Conservation (phyloP, 352 stramenopile genomes). For the Globisporangium sylvaticum region DNA sequence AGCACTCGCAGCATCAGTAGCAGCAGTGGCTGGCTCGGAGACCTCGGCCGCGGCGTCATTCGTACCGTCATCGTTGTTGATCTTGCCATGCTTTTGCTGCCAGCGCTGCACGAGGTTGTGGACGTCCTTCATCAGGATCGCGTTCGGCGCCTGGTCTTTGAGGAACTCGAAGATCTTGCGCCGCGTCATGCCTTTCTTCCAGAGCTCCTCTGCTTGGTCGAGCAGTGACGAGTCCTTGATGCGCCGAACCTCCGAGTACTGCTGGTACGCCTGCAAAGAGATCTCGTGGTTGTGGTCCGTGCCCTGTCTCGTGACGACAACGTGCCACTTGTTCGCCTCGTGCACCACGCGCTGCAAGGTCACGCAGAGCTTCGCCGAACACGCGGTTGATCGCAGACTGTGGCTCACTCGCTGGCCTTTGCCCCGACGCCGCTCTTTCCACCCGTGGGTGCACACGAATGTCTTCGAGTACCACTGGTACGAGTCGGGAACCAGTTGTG, state of each 20-base stretch:
- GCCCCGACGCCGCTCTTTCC: slow-evolving; percentile 66
- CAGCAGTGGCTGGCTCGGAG: background rate
- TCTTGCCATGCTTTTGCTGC: slow-evolving; percentile 33
- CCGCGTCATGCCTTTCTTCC: slow-evolving; percentile 46
- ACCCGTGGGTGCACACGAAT: slow-evolving; percentile 74
- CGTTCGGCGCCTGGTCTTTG: slow-evolving; percentile 48
- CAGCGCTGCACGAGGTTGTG: slow-evolving; percentile 76
- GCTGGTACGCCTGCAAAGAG: slow-evolving; percentile 46
- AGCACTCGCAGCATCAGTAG: background rate
- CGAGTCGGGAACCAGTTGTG: slow-evolving; percentile 41
- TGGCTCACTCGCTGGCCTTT: slow-evolving; percentile 70
- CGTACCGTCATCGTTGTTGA: background rate
- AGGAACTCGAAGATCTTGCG: slow-evolving; percentile 73
- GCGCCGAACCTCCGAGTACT: slow-evolving; percentile 65
- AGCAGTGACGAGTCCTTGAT: slow-evolving; percentile 60
- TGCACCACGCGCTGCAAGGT: slow-evolving; percentile 50
- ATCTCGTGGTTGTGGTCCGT: slow-evolving; percentile 75
- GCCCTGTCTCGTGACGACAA: slow-evolving; percentile 71
- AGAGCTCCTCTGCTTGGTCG: slow-evolving; percentile 54
- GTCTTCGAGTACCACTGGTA: slow-evolving; percentile 83
- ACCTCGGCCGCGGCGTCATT: background rate
- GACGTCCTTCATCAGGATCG: slow-evolving; percentile 76
- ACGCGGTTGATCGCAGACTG: slow-evolving; percentile 59
- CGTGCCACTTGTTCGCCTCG: slow-evolving; percentile 38
- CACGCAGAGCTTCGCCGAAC: slow-evolving; percentile 62